Percentiles rank a stretch among this genome's conserved stretches.
phyloP scores from a whole-genome alignment of 164 flowering plant genomes.

The Aristolochia californica region DNA sequence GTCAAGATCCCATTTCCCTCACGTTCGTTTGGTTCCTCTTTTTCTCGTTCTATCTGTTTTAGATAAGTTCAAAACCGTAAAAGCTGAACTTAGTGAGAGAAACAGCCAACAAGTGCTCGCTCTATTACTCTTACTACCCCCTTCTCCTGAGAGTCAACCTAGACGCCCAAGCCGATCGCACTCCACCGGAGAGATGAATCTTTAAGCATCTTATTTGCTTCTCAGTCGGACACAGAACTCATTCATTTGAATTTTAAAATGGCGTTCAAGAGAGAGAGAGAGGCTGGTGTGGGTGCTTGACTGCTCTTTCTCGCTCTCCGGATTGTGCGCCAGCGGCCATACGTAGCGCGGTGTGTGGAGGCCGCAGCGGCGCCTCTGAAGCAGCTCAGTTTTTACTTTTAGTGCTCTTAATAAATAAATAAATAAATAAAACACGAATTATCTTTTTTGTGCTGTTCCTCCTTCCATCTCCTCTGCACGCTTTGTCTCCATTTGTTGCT shows the following conservation, averaged over 20 bases:
- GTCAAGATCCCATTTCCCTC: constrained; percentile 3
- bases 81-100: background rate
- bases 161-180: too few species aligned
- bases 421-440: too few species aligned
- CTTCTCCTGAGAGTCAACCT: too few species aligned
- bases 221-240: constrained; percentile 6
- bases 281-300: too few species aligned
- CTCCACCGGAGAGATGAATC: background rate
- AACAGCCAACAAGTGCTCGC: background rate
- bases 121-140: background rate
- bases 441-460: too few species aligned
- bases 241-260: too few species aligned
- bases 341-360: too few species aligned
- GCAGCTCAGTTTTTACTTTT: too few species aligned
- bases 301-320: too few species aligned
- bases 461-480: background rate
- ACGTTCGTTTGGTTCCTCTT: background rate
- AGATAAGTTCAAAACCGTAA: constrained; percentile 4
- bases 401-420: too few species aligned
- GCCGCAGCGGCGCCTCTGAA: constrained; percentile 32
- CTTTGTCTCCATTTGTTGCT: constrained; percentile 22
- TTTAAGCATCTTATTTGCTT: background rate
- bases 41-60: background rate
- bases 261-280: constrained; percentile 10
- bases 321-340: too few species aligned